Conservation (phyloP, 306 rosid species). For the Acacia acuminata region DNA sequence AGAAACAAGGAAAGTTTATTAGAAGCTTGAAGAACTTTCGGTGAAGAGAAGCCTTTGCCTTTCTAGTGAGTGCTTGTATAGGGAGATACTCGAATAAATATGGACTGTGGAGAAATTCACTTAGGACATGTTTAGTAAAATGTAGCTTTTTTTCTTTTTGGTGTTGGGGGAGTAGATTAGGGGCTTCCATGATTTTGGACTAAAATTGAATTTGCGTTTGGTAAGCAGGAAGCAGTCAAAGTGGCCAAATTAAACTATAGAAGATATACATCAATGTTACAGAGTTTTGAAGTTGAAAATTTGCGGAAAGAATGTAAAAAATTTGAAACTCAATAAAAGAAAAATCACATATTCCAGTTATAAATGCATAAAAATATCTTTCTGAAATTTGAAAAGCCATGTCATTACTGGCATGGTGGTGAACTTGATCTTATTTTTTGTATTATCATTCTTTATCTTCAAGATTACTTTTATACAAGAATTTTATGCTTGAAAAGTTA, state of each 20-base stretch:
- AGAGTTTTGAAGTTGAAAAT: not conserved
- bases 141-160: not conserved
- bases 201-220: not conserved
- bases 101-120: not conserved
- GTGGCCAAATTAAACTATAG: not conserved
- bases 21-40: not conserved
- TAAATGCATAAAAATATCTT: not conserved
- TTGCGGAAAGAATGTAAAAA: not conserved
- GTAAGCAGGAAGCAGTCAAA: not conserved
- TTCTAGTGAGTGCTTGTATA: not conserved
- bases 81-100: too few species aligned
- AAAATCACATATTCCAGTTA: not conserved
- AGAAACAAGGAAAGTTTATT: not conserved
- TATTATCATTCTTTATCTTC: not conserved
- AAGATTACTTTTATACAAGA: not conserved
- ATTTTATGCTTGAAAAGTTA: not conserved
- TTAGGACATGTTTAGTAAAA: not conserved
- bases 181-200: not conserved
- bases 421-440: not conserved
- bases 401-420: not conserved
- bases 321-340: not conserved
- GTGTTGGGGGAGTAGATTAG: not conserved
- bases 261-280: not conserved
- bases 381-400: not conserved
- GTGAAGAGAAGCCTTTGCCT: not conserved